A percentile compares a stretch with the other conserved stretches of the same genome.
Conservation (phyloP, 1,139 yeast genomes). For the Geotrichum aggregatum region DNA sequence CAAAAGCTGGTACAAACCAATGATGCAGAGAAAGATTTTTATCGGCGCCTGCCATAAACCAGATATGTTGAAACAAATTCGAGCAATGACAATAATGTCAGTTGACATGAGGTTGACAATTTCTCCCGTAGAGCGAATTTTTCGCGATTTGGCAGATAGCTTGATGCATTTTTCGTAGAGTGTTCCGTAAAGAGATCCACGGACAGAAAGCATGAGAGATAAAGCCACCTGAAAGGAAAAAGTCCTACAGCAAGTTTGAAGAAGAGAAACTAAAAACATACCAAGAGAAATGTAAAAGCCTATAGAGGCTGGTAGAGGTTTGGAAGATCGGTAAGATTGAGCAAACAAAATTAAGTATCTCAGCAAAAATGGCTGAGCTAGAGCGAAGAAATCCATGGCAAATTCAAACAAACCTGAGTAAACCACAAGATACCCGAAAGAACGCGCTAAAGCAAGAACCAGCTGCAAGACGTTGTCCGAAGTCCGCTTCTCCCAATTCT, state of each 20-base stretch:
- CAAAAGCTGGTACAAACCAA: constrained; percentile 53
- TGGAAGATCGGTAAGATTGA: constrained; percentile 52
- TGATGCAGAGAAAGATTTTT: constrained; percentile 50
- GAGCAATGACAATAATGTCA: constrained; percentile 71
- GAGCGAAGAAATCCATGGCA: constrained; percentile 63
- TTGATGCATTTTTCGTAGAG: constrained; percentile 75
- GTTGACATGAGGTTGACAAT: constrained; percentile 65
- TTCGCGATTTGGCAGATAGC: constrained; percentile 75
- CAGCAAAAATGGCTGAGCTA: constrained; percentile 78
- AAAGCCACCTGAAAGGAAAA: constrained; percentile 53
- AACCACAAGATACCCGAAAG: constrained; percentile 62
- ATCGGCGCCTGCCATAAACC: constrained; percentile 58
- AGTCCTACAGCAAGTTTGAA: constrained; percentile 80
- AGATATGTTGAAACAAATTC: constrained; percentile 50
- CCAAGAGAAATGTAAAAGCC: constrained; percentile 77
- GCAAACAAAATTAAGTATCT: constrained; percentile 72
- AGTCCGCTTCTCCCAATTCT: constrained; percentile 53
- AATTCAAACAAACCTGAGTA: constrained; percentile 68
- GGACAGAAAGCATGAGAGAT: constrained; percentile 34
- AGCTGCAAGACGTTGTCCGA: constrained; percentile 54
- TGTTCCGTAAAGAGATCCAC: constrained; percentile 67
- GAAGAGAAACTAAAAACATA: constrained; percentile 73
- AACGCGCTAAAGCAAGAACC: constrained; percentile 51
- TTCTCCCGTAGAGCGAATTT: constrained; percentile 79
- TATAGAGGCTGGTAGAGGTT: constrained; percentile 51